Evolutionary conservation across 1,284 basidiomycete genomes (phyloP).

Genomic region (Ustilago trichophora): DNA sequence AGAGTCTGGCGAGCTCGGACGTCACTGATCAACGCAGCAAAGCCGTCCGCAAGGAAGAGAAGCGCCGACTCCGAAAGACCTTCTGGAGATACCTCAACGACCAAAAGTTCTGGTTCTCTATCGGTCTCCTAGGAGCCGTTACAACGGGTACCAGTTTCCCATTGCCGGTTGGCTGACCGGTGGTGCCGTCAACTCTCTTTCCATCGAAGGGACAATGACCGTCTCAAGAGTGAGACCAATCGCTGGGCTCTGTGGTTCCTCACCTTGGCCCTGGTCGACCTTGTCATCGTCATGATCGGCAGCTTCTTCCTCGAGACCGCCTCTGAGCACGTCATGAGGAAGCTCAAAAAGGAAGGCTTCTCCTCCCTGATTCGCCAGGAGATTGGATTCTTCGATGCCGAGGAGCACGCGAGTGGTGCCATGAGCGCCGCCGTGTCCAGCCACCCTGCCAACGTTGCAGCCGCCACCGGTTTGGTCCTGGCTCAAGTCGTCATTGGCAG

Average conservation of each 20-base stretch:
- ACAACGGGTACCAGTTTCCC: constrained; percentile 67
- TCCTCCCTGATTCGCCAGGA: constrained; percentile 58
- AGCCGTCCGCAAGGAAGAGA: constrained; percentile 22
- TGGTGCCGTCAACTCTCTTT: constrained; percentile 49
- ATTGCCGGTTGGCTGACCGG: constrained; percentile 65
- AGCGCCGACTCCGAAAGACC: constrained; percentile 26
- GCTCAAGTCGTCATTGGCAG: constrained; percentile 64
- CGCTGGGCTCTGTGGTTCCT: constrained; percentile 59
- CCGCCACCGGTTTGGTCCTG: constrained; percentile 67
- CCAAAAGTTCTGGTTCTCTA: constrained; percentile 38
- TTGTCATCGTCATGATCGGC: constrained; percentile 46
- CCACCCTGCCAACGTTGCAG: constrained; percentile 67
- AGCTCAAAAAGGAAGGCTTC: constrained; percentile 54
- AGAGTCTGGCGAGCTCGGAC: background rate
- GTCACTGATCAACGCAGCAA: constrained; percentile 14
- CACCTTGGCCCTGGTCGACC: constrained; percentile 45
- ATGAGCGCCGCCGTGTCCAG: constrained; percentile 67
- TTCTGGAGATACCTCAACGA: constrained; percentile 37
- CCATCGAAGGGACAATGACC: constrained; percentile 42
- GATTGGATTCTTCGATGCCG: constrained; percentile 63
- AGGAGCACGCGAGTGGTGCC: constrained; percentile 66
- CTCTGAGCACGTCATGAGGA: constrained; percentile 53
- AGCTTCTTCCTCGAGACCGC: constrained; percentile 60
- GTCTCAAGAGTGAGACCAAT: constrained; percentile 37
- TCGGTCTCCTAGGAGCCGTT: constrained; percentile 44